phyloP scores from a whole-genome alignment of 2,329 filamentous ascomycete genomes.

The Ophiocordyceps robertsii region DNA sequence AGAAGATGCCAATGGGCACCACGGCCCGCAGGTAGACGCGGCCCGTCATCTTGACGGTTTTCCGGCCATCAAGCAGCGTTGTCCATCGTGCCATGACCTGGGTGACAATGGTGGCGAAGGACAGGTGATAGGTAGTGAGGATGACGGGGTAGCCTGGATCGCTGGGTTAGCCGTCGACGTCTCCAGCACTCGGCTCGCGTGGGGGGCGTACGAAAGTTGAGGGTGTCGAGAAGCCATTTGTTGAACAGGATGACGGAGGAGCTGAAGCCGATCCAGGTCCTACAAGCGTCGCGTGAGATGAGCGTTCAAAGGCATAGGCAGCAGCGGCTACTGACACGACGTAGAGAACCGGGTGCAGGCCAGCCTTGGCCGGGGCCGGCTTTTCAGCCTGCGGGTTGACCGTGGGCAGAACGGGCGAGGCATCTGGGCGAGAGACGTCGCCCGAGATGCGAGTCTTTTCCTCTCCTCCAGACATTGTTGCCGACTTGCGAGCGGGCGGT shows the following conservation, averaged over 20 bases:
- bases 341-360: conserved; percentile 74
- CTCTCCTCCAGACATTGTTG: conserved; percentile 16
- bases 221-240: conserved; percentile 89
- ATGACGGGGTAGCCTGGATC: conserved; percentile 56
- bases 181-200: background rate
- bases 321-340: conserved; percentile 42
- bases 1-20: conserved; percentile 88
- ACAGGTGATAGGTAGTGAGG: conserved; percentile 90
- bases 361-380: conserved; percentile 46
- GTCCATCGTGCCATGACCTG: conserved; percentile 87
- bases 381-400: conserved; percentile 68
- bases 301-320: background rate
- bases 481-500: background rate
- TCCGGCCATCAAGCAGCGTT: conserved; percentile 78
- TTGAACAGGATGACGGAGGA: conserved; percentile 97
- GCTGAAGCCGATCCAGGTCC: conserved; percentile 83
- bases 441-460: conserved; percentile 78
- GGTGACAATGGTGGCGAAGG: conserved; percentile 87
- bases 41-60: conserved; percentile 94
- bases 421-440: conserved; percentile 51
- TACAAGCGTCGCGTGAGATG: conserved; percentile 21
- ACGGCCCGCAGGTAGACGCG: conserved; percentile 87
- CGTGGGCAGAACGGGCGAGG: conserved; percentile 58
- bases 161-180: conserved; percentile 6
- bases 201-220: conserved; percentile 51